Conservation (phyloP, 2,329 filamentous ascomycete genomes). For the Penicillium decumbens region DNA sequence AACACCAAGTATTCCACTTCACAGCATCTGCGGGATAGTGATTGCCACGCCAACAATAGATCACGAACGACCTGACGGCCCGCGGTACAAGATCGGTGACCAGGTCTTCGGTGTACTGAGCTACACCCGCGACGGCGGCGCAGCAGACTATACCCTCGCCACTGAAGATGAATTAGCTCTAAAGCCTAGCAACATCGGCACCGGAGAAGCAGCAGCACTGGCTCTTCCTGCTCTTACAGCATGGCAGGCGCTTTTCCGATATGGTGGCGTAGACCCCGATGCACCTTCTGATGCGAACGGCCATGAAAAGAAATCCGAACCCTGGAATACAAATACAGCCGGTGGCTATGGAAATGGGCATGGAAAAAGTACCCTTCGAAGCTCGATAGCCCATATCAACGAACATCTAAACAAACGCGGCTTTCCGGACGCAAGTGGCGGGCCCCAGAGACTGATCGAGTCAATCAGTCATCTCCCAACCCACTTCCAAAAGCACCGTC, state of each 20-base stretch:
- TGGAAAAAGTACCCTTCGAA: background rate
- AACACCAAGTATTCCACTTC: conserved; percentile 37
- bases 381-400: background rate
- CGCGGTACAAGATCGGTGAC: conserved; percentile 41
- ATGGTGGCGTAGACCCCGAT: conserved; percentile 33
- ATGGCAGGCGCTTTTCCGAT: conserved; percentile 41
- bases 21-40: conserved; percentile 41
- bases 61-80: conserved; percentile 27
- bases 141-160: conserved; percentile 40
- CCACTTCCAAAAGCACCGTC: background rate
- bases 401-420: background rate
- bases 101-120: conserved; percentile 39
- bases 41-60: conserved; percentile 34
- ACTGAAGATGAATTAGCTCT: conserved; percentile 37
- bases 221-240: conserved; percentile 39
- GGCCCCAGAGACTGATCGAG: background rate
- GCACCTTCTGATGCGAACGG: conserved; percentile 1
- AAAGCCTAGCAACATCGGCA: conserved; percentile 36
- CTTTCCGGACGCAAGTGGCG: background rate
- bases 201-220: conserved; percentile 35
- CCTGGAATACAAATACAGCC: background rate
- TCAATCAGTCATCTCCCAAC: background rate
- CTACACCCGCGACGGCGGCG: conserved; percentile 38
- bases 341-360: background rate
- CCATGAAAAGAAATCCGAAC: background rate